Evolutionary conservation across 768 basidiomycete species (phyloP).

Genomic region (Auricularia cornea): DNA sequence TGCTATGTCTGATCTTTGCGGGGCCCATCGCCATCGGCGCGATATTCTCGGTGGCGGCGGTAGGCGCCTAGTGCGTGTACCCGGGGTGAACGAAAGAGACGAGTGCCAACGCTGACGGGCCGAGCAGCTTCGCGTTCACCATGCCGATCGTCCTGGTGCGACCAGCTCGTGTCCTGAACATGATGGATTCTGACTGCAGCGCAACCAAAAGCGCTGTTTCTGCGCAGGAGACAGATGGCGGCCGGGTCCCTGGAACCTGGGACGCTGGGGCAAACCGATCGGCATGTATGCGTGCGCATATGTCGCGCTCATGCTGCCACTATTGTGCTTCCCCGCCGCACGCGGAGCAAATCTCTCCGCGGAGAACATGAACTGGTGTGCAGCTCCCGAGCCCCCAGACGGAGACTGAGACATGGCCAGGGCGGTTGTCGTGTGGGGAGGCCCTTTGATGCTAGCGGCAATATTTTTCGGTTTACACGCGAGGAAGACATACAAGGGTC

Average conservation of each 20-base stretch:
- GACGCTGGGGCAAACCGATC: constrained; percentile 4
- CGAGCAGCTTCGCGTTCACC: constrained; percentile 6
- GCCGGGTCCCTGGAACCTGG: constrained; percentile 10
- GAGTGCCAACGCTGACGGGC: background rate
- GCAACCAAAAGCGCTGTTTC: background rate
- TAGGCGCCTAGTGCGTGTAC: background rate
- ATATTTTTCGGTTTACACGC: constrained; percentile 1
- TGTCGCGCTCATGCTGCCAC: constrained; percentile 6
- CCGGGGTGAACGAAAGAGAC: no score
- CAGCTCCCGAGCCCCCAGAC: background rate
- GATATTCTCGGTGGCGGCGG: constrained; percentile 4
- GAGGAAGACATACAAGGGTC: background rate
- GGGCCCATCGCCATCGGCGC: constrained; percentile 6
- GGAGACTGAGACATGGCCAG: background rate
- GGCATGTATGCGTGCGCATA: constrained; percentile 3
- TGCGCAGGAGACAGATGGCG: constrained; percentile 7
- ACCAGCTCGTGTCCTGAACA: background rate
- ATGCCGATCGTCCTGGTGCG: constrained; percentile 6
- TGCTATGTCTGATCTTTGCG: constrained; percentile 7
- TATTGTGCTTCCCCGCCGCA: constrained; percentile 6
- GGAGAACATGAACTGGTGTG: constrained; percentile 4
- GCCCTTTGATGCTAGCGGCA: constrained; percentile 5
- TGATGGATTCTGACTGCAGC: background rate
- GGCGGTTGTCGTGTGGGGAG: constrained; percentile 7
- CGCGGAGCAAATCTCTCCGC: constrained; percentile 4